phyloP scores from a whole-genome alignment of 306 rosid genomes.

The Neltuma alba region DNA sequence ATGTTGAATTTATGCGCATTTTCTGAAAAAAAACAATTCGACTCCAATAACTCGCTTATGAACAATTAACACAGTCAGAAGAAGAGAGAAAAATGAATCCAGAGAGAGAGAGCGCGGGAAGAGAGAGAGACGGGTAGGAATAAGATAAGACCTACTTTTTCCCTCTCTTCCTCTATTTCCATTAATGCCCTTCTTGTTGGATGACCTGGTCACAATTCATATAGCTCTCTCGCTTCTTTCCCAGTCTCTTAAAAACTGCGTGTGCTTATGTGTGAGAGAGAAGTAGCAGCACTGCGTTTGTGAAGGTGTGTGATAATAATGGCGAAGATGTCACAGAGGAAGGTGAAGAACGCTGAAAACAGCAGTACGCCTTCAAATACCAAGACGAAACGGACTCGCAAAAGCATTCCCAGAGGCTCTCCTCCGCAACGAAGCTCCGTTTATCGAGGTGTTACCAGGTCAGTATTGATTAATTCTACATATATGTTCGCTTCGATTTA shows the following conservation, averaged over 20 bases:
- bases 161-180: constrained; percentile 34
- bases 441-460: constrained; percentile 93
- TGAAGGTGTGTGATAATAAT: constrained; percentile 26
- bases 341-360: constrained; percentile 29
- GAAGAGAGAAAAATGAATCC: not conserved
- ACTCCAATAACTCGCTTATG: too few relatives aligned
- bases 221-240: constrained; percentile 6
- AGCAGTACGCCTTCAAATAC: not conserved
- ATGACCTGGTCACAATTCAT: constrained; percentile 46
- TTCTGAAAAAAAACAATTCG: too few relatives aligned
- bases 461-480: not conserved
- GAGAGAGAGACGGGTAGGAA: not conserved
- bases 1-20: too few relatives aligned
- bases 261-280: not conserved
- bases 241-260: constrained; percentile 33
- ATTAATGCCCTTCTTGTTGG: constrained; percentile 49
- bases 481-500: not conserved
- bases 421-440: constrained; percentile 86
- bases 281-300: not conserved
- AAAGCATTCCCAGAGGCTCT: constrained; percentile 64
- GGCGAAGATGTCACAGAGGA: constrained; percentile 60
- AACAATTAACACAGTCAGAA: too few relatives aligned
- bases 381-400: constrained; percentile 62
- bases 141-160: constrained; percentile 50
- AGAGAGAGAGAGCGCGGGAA: too few relatives aligned